Conservation (phyloP, 2,329 filamentous ascomycete species). For the Aureobasidium sp. region DNA sequence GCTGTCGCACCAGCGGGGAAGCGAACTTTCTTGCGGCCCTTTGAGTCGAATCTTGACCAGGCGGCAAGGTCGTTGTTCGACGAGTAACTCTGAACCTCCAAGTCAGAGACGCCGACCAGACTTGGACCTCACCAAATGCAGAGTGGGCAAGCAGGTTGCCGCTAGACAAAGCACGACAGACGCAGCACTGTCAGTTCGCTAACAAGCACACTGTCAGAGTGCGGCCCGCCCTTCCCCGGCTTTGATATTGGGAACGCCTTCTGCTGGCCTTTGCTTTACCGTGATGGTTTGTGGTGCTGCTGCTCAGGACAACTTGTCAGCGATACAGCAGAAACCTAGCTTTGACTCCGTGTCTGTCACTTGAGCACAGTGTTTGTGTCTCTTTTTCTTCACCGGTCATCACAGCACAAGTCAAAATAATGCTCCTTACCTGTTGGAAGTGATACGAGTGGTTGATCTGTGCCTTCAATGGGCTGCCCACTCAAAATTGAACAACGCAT, state of each 20-base stretch:
- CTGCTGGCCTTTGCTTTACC: background rate
- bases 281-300: background rate
- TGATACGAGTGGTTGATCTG: background rate
- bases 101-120: background rate
- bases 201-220: background rate
- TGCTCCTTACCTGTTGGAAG: background rate
- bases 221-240: conserved; percentile 1
- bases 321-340: background rate
- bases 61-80: background rate
- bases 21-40: background rate
- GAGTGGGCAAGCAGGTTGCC: background rate
- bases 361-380: background rate
- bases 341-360: background rate
- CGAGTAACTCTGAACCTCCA: background rate
- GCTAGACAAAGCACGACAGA: background rate
- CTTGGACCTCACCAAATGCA: background rate
- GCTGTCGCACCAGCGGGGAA: background rate
- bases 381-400: background rate
- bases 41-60: background rate
- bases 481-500: conserved; percentile 4
- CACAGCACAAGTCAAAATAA: background rate
- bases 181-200: background rate
- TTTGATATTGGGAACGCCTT: background rate
- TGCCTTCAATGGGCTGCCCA: background rate
- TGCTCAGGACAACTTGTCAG: background rate